Evolutionary conservation across 495 filamentous ascomycete genomes (phyloP).

Genomic region (Lophium mytilinum): DNA sequence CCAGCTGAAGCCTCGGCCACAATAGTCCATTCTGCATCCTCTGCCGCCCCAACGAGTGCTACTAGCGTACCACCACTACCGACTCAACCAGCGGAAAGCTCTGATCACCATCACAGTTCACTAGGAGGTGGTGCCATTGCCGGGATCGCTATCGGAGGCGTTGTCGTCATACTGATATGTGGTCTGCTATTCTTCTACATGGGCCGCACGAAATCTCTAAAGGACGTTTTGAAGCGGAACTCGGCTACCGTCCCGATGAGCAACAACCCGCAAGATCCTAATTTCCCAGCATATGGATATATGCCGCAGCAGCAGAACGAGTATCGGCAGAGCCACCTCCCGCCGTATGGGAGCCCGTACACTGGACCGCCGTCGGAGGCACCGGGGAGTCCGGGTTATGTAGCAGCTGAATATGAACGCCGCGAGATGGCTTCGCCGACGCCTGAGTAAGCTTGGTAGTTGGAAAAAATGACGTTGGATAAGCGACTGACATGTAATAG

Average conservation of each 20-base stretch:
- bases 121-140: conserved; percentile 39
- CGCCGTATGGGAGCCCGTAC: background rate
- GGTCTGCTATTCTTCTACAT: conserved; percentile 19
- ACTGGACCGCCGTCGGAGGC: background rate
- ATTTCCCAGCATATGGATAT: background rate
- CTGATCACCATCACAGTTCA: background rate
- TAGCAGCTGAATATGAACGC: background rate
- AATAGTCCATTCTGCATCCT: background rate
- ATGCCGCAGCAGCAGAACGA: background rate
- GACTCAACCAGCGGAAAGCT: background rate
- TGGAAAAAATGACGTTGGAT: too few relatives aligned
- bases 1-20: conserved; percentile 22
- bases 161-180: conserved; percentile 19
- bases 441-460: background rate
- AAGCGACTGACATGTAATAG: too few relatives aligned
- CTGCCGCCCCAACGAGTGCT: background rate
- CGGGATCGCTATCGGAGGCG: conserved; percentile 37
- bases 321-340: background rate
- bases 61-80: conserved; percentile 3
- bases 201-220: background rate
- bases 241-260: background rate
- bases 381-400: background rate
- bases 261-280: background rate
- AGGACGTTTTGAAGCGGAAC: conserved; percentile 12
- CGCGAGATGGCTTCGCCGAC: background rate